These are phyloP conservation scores for Monosporozyma aerobia DNA, from an alignment of 805 yeast species.

Conservation along the genomic window DNA sequence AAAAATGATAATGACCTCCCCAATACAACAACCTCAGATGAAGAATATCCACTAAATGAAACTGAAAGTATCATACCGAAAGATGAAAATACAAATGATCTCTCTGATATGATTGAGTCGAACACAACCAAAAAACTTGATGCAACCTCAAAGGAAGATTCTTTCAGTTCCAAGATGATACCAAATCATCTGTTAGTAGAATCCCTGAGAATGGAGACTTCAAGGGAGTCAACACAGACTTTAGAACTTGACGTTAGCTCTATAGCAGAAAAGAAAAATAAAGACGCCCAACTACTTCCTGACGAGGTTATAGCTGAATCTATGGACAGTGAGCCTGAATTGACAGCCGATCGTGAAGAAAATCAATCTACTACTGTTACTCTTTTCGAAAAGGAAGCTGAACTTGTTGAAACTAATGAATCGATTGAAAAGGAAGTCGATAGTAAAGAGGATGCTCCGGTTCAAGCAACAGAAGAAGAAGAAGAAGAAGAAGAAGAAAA, in stretches of 20 bases:
- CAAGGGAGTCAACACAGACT: background rate
- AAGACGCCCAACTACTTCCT: background rate
- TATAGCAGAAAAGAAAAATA: background rate
- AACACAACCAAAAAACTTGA: background rate
- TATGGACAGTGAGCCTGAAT: background rate
- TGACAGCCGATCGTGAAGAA: background rate
- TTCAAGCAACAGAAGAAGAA: background rate
- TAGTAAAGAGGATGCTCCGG: background rate
- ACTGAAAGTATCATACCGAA: background rate
- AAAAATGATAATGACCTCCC: background rate
- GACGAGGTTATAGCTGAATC: background rate
- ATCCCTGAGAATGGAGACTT: background rate
- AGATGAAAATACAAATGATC: background rate
- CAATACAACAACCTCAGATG: background rate
- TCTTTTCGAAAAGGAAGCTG: too few relatives aligned
- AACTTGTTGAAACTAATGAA: too few relatives aligned
- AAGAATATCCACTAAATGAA: background rate
- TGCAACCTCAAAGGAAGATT: background rate
- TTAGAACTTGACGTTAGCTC: background rate
- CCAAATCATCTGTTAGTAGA: background rate
- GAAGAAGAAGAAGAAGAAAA: too few relatives aligned
- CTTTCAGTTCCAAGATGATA: background rate
- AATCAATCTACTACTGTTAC: too few relatives aligned
- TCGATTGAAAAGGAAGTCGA: background rate
- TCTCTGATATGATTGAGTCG: background rate